Base-by-base conservation (phyloP, 371 early-diverging fungal genomes). In the Smittium mucronatum region DNA sequence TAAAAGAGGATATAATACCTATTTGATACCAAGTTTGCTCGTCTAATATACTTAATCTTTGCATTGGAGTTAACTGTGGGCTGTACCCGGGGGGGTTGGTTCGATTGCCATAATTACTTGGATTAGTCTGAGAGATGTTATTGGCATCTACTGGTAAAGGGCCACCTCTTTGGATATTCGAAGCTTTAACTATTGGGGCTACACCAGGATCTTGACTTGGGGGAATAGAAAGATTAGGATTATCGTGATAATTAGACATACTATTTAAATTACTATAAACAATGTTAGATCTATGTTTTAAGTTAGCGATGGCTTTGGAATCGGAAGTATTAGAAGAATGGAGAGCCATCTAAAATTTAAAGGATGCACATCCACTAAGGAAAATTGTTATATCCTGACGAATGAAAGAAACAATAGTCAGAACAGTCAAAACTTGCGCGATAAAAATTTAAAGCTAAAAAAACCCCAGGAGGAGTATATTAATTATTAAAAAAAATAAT, bases 1-100 rank as follows among this genome's bases (percentile, higher is more conserved):
- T 15, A 28, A 5, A 26, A 21, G 15, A 59, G 11, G 59, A 59
- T 2, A 5, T n/a, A 5, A n/a, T 59, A 30, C 67, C 67, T 32
- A 67, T 67, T 29, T 67, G 2, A 25, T 21, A 30, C 67, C 67
- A 67, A 28, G 57, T 31, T 36, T 67, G 67, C 31, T 67, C 67
- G 47, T 67, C 35, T 30, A 36, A 67, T 16, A 36, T 16, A 31
- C 36, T 67, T 2, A 67, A 57, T 25, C 35, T 32, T 67, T 67
- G 67, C 11, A 47, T 21, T 25, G 67, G 67, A 11, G 67, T 67
- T 57, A 67, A 36, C 32, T 59, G 59, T 11, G 59, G 28, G 59
- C 59, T 59, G 26, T 28, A 28, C n/a, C 59, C 59, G 5, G 28
- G 28, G 26, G 59, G 59, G 28, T n/a, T 28, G 11, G 59, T 5